phyloP scores from a whole-genome alignment of 2,329 filamentous ascomycete genomes.

The Hypocrella siamensis region DNA sequence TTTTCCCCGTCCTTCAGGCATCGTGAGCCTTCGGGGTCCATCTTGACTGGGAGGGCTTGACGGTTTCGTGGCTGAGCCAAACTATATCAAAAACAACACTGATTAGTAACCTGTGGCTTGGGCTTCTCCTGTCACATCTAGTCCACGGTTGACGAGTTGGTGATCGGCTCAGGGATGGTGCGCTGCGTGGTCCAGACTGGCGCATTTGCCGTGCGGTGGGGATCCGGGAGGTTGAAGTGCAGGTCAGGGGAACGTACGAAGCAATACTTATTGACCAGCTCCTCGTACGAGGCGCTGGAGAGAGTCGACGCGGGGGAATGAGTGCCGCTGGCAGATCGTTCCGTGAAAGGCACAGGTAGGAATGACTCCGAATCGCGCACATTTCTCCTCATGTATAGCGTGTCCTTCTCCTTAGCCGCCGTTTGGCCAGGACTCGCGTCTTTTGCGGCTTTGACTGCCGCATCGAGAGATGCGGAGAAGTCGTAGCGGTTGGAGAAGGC shows the following conservation, averaged over 20 bases:
- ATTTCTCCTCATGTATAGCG: constrained; percentile 39
- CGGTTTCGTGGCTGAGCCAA: constrained; percentile 38
- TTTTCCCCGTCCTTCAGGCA: background rate
- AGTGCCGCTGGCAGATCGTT: constrained; percentile 9
- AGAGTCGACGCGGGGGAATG: constrained; percentile 27
- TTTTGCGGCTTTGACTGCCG: constrained; percentile 63
- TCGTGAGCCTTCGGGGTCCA: constrained; percentile 10
- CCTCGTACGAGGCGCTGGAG: constrained; percentile 82
- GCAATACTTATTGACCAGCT: constrained; percentile 97
- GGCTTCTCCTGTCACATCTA: background rate
- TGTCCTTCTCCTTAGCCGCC: constrained; percentile 35
- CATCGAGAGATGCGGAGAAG: constrained; percentile 80
- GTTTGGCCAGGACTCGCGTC: constrained; percentile 28
- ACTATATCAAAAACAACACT: constrained; percentile 23
- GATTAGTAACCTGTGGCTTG: constrained; percentile 20
- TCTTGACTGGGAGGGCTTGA: constrained; percentile 34
- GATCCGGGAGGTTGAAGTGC: constrained; percentile 11
- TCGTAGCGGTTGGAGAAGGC: constrained; percentile 91
- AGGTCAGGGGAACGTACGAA: constrained; percentile 69
- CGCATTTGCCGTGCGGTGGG: constrained; percentile 6
- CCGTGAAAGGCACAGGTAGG: background rate
- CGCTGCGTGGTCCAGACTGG: background rate
- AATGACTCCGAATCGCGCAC: constrained; percentile 12
- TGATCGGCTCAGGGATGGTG: background rate
- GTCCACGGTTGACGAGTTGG: background rate